Percentiles rank a stretch among this genome's conserved stretches.
Evolutionary conservation across 2,329 filamentous ascomycete genomes (phyloP).

Genomic region (Aspergillus chevalieri): DNA sequence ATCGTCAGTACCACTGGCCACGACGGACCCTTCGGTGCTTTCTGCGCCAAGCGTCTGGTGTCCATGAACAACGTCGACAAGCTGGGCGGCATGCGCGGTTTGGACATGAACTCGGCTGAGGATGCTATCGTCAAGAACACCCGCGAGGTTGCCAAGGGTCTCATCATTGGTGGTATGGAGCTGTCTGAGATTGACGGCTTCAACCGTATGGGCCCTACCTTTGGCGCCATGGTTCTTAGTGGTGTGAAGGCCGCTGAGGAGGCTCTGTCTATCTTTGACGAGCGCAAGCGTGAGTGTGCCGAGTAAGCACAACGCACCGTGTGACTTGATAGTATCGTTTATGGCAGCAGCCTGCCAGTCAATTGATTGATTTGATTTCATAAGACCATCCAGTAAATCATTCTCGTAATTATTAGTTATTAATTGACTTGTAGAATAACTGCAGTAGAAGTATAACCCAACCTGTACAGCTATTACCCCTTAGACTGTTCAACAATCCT

Average conservation of each 20-base stretch:
- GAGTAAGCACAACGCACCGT: slow-evolving; percentile 34
- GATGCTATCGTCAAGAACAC: slow-evolving; percentile 92
- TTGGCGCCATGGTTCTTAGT: slow-evolving; percentile 80
- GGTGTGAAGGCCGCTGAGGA: slow-evolving; percentile 91
- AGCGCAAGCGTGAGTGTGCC: slow-evolving; percentile 71
- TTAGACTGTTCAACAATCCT: slow-evolving; percentile 5
- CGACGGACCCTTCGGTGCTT: slow-evolving; percentile 85
- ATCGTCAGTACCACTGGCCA: slow-evolving; percentile 88
- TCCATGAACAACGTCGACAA: slow-evolving; percentile 78
- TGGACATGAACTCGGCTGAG: slow-evolving; percentile 88
- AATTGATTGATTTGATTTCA: background rate
- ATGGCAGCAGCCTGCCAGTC: background rate
- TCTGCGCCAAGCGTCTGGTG: slow-evolving; percentile 83
- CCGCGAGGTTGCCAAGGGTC: slow-evolving; percentile 76
- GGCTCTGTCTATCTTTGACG: slow-evolving; percentile 68
- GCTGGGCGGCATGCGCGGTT: slow-evolving; percentile 83
- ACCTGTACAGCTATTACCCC: background rate
- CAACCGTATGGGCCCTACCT: slow-evolving; percentile 85
- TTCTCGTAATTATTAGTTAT: background rate
- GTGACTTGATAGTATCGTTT: background rate
- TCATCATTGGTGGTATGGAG: slow-evolving; percentile 95
- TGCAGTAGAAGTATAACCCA: too few relatives aligned
- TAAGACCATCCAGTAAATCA: too few relatives aligned
- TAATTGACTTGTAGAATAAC: background rate
- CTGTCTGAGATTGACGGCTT: slow-evolving; percentile 83